phyloP scores from a whole-genome alignment of 208 protist genomes.

The Leishmania tarentolae region DNA sequence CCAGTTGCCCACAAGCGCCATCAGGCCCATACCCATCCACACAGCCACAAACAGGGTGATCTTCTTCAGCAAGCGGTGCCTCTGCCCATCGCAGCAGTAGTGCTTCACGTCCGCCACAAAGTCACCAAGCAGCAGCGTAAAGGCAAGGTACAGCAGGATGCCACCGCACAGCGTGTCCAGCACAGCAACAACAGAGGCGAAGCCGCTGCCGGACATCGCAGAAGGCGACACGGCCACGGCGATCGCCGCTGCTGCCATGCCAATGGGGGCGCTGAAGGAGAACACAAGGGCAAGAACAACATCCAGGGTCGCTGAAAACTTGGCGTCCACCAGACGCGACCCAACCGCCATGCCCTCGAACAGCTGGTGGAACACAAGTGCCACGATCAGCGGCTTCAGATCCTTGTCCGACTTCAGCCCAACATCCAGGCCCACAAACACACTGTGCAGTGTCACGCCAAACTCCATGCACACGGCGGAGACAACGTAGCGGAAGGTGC shows the following conservation, averaged over 20 bases:
- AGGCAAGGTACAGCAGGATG: constrained; percentile 76
- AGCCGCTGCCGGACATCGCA: constrained; percentile 39
- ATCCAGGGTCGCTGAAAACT: constrained; percentile 42
- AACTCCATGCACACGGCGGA: constrained; percentile 72
- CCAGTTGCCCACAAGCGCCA: constrained; percentile 56
- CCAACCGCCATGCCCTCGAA: constrained; percentile 79
- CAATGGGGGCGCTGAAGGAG: constrained; percentile 47
- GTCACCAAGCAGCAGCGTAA: constrained; percentile 62
- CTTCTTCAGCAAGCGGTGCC: constrained; percentile 14
- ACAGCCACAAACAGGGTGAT: constrained; percentile 31
- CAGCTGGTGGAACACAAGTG: constrained; percentile 70
- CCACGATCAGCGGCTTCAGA: constrained; percentile 54
- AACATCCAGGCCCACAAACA: constrained; percentile 69
- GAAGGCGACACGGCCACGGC: constrained; percentile 31
- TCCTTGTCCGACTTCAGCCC: constrained; percentile 52
- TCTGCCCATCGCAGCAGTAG: constrained; percentile 25
- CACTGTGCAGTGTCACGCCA: constrained; percentile 66
- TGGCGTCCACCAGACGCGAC: constrained; percentile 60
- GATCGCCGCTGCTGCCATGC: constrained; percentile 36
- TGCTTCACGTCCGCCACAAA: constrained; percentile 42
- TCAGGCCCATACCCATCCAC: constrained; percentile 51
- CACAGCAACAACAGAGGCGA: constrained; percentile 45
- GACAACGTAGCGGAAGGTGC: constrained; percentile 27
- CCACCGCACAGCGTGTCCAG: constrained; percentile 64
- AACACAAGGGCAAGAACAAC: constrained; percentile 46